phyloP scores from a whole-genome alignment of 768 basidiomycete species.

The Mycena filopes region DNA sequence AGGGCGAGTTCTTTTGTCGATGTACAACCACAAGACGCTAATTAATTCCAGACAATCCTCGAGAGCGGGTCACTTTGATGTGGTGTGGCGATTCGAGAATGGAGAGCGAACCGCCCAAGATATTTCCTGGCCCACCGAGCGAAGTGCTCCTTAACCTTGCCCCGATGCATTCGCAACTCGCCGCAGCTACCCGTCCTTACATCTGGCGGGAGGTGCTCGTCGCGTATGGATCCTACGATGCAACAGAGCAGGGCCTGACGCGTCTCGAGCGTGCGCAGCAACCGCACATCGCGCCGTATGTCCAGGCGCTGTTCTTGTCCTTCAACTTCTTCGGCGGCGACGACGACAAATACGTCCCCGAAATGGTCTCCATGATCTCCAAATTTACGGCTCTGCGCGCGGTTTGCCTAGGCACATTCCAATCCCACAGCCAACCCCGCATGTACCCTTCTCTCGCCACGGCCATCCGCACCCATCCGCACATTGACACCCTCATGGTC shows the following conservation, averaged over 20 bases:
- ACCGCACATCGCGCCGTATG: conserved; percentile 12
- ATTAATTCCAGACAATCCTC: not conserved
- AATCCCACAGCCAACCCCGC: conserved; percentile 11
- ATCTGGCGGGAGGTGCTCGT: conserved; percentile 18
- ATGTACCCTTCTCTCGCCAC: not conserved
- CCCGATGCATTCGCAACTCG: conserved; percentile 12
- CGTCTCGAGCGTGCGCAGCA: conserved; percentile 6
- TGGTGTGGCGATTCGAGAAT: not conserved
- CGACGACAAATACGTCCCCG: not conserved
- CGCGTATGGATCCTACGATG: conserved; percentile 6
- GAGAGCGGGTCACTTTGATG: not conserved
- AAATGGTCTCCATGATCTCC: not conserved
- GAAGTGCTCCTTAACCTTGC: conserved; percentile 15
- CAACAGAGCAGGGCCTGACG: not conserved
- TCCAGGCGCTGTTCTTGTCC: conserved; percentile 4
- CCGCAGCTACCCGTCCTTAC: conserved; percentile 13
- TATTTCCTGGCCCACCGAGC: conserved; percentile 16
- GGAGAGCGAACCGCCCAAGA: not conserved
- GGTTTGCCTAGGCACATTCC: conserved; percentile 14
- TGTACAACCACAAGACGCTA: not conserved
- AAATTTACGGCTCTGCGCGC: conserved; percentile 6
- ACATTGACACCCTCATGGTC: conserved; percentile 16
- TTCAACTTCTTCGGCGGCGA: conserved; percentile 11
- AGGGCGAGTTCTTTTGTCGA: not conserved
- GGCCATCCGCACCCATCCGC: conserved; percentile 7